A percentile compares a stretch with the other conserved stretches of the same genome.
phyloP scores from a whole-genome alignment of 2,329 filamentous ascomycete species.

The Coleophoma crateriformis region DNA sequence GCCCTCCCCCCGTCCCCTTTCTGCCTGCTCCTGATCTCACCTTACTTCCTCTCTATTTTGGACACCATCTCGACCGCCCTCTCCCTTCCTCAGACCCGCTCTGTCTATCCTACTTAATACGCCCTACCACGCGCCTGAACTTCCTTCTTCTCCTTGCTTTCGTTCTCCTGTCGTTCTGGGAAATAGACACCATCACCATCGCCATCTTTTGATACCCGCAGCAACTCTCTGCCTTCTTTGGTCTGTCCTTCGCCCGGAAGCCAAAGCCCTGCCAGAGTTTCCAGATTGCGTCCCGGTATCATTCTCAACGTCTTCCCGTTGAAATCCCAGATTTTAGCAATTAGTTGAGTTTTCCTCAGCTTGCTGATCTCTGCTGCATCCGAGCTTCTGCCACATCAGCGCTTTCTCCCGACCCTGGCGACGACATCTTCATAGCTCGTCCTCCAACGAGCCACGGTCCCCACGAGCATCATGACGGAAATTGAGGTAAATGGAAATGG shows the following conservation, averaged over 20 bases:
- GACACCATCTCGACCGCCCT: background rate
- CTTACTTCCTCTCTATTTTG: background rate
- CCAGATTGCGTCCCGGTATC: no score
- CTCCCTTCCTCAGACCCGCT: background rate
- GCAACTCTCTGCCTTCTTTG: background rate
- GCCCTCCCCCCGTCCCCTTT: background rate
- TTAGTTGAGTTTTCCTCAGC: no score
- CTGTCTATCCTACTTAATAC: no score
- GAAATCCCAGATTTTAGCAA: no score
- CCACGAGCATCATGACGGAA: conserved; percentile 39
- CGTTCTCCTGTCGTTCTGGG: no score
- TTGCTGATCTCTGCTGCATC: background rate
- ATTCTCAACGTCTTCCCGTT: no score
- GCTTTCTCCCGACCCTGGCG: conserved; percentile 13
- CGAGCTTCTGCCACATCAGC: background rate
- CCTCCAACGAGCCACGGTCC: conserved; percentile 12
- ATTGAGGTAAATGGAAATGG: conserved; percentile 29
- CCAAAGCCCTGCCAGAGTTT: background rate
- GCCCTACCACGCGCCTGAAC: no score
- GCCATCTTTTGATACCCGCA: no score
- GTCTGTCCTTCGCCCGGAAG: background rate
- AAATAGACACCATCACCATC: no score
- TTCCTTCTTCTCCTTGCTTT: no score
- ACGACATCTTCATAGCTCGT: conserved; percentile 19
- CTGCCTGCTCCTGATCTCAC: background rate